These are phyloP conservation scores for Microdochium nivale DNA, from an alignment of 2,329 filamentous ascomycete species.

Conservation along the genomic window DNA sequence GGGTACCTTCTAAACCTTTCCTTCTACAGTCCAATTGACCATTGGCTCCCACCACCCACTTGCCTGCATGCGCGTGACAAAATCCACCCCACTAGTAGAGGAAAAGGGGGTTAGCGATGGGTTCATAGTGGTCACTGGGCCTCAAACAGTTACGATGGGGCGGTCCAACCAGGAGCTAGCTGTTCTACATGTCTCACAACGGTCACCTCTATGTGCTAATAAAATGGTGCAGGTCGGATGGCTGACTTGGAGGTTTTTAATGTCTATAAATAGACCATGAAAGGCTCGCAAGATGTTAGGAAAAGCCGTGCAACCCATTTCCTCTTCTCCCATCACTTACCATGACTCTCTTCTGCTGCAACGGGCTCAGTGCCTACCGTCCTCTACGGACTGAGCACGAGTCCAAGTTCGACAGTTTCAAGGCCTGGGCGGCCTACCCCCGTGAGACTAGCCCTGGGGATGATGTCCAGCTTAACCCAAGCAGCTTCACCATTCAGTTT, in stretches of 20 bases:
- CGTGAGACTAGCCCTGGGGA: constrained; percentile 6
- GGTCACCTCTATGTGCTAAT: neutral
- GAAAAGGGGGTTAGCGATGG: neutral
- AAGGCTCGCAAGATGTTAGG: neutral
- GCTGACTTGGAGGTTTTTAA: neutral
- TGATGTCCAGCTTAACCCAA: constrained; percentile 3
- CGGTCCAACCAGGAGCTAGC: neutral
- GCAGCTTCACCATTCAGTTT: constrained; percentile 26
- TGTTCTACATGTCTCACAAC: neutral
- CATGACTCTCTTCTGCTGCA: neutral
- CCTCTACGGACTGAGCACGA: constrained; percentile 3
- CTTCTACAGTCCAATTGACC: no score
- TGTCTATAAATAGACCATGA: neutral
- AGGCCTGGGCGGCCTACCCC: constrained; percentile 21
- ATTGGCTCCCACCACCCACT: no score
- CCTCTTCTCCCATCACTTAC: neutral
- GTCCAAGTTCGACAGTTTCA: constrained; percentile 7
- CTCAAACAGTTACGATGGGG: neutral
- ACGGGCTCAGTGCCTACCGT: neutral
- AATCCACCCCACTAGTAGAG: neutral
- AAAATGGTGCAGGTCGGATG: neutral
- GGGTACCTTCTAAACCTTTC: no score
- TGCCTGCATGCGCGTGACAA: no score
- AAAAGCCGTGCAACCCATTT: neutral
- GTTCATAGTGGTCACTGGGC: neutral